Base-by-base conservation (phyloP, 371 early-diverging fungal genomes). In the Mortierella sp. region DNA sequence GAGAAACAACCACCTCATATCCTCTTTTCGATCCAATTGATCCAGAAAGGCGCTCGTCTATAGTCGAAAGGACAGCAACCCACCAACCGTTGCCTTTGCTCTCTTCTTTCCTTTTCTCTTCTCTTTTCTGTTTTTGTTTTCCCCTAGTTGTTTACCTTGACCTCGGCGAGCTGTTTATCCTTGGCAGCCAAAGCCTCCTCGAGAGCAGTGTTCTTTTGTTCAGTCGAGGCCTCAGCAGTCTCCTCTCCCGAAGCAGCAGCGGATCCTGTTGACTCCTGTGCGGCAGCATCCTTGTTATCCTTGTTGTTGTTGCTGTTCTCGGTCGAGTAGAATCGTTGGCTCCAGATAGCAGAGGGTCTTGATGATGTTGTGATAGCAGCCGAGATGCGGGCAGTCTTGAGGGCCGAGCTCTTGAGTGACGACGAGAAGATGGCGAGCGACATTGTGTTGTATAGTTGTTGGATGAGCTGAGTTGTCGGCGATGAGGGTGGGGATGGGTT, bases 91-190 rank as follows among this genome's bases (percentile, higher is more conserved):
- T n/a, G 5, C 55, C 13, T 29, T n/a, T 24, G 55, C 31, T 9
- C 10, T 3, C 19, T 40, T 7, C n/a, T 5, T 4, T 34, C 0
- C 26, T 31, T 34, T 29, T n/a, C 40, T 10, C 26, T 61, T 10
- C 31, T 4, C 43, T 22, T 58, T 68, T 24, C 44, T n/a, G 10
- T n/a, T n/a, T n/a, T 64, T 40, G n/a, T 29, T 4, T 31, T 39
- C 39, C 1, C 7, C 37, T 63, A 6, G 29, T 4, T 29, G 29
- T 41, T 68, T 89, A 95, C 96, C 93, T 96, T 92, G 39, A 95
- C 86, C 64, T 94, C 92, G 40, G 94, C 89, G 66, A 95, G 91
- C 86, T 95, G 92, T 86, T 94, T 93, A 68, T 94, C 95, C 87
- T 93, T 95, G 77, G 93, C 92, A 47, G 91, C 91, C 65, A 93